phyloP scores from a whole-genome alignment of 495 filamentous ascomycete species.

The Aspergillus conjunctus region DNA sequence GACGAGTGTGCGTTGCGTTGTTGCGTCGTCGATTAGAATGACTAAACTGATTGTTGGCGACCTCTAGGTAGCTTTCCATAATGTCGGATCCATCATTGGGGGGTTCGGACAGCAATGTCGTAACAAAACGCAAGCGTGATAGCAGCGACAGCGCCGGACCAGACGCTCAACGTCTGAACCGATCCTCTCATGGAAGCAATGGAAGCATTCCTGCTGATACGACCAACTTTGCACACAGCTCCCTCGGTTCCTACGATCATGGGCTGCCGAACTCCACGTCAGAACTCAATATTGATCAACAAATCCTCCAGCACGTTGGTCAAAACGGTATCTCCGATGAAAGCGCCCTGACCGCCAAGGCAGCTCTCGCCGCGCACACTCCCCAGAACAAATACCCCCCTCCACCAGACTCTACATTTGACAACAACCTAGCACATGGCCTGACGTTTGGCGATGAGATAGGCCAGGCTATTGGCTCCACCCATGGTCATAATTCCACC shows the following conservation, averaged over 20 bases:
- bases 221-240: slow-evolving; percentile 42
- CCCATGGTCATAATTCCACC: slow-evolving; percentile 49
- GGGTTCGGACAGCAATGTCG: slow-evolving; percentile 38
- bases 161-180: slow-evolving; percentile 46
- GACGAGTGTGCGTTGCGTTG: slow-evolving; percentile 8
- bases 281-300: slow-evolving; percentile 52
- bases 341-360: slow-evolving; percentile 50
- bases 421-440: slow-evolving; percentile 45
- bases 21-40: neutral
- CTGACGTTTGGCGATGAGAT: slow-evolving; percentile 51
- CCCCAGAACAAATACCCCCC: slow-evolving; percentile 50
- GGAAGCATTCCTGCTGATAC: slow-evolving; percentile 45
- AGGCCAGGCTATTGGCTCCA: slow-evolving; percentile 40
- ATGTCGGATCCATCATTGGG: slow-evolving; percentile 50
- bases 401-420: slow-evolving; percentile 45
- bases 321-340: slow-evolving; percentile 52
- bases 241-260: slow-evolving; percentile 45
- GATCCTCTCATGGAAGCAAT: slow-evolving; percentile 50
- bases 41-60: slow-evolving; percentile 27
- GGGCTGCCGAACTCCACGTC: slow-evolving; percentile 41
- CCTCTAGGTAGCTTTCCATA: slow-evolving; percentile 22
- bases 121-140: slow-evolving; percentile 51
- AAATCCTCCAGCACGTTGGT: slow-evolving; percentile 53
- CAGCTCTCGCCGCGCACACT: slow-evolving; percentile 47
- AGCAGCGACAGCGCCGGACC: slow-evolving; percentile 46